These are phyloP conservation scores for Yarrowia alimentaria DNA, from an alignment of 805 yeast genomes.

Conservation along the genomic window DNA sequence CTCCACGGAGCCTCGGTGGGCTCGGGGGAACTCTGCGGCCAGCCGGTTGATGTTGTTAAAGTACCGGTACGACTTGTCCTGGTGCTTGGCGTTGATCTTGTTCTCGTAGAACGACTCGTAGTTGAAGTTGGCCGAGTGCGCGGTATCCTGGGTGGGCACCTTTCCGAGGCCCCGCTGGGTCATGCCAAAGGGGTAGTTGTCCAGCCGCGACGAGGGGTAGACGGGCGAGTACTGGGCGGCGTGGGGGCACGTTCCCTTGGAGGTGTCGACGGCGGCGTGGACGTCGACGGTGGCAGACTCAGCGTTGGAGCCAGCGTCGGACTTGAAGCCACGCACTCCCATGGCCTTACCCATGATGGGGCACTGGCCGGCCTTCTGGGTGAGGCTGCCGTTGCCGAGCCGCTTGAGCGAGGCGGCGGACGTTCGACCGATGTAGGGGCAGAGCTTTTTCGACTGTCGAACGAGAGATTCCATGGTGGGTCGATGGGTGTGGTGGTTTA, in stretches of 20 bases:
- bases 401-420: constrained; percentile 60
- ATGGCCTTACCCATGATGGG: constrained; percentile 91
- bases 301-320: constrained; percentile 38
- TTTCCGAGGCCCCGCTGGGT: constrained; percentile 26
- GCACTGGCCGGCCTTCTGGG: constrained; percentile 65
- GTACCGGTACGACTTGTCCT: constrained; percentile 89
- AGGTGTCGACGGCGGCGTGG: constrained; percentile 36
- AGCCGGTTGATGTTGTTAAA: constrained; percentile 96
- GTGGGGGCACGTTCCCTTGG: constrained; percentile 30
- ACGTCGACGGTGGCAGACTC: constrained; percentile 41
- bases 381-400: constrained; percentile 49
- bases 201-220: constrained; percentile 26
- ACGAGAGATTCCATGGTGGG: constrained; percentile 71
- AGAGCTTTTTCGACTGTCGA: constrained; percentile 70
- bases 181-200: constrained; percentile 27
- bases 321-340: constrained; percentile 27
- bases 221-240: constrained; percentile 28
- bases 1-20: constrained; percentile 69
- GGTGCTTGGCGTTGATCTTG: constrained; percentile 71
- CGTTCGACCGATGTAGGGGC: constrained; percentile 73
- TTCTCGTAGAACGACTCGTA: constrained; percentile 65
- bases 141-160: constrained; percentile 29
- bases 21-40: constrained; percentile 89
- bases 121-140: constrained; percentile 50
- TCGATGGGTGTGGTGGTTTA: background rate